These are phyloP conservation scores for Rhododendron griersonianum DNA, from an alignment of 148 eudicot genomes.

Conservation along the genomic window DNA sequence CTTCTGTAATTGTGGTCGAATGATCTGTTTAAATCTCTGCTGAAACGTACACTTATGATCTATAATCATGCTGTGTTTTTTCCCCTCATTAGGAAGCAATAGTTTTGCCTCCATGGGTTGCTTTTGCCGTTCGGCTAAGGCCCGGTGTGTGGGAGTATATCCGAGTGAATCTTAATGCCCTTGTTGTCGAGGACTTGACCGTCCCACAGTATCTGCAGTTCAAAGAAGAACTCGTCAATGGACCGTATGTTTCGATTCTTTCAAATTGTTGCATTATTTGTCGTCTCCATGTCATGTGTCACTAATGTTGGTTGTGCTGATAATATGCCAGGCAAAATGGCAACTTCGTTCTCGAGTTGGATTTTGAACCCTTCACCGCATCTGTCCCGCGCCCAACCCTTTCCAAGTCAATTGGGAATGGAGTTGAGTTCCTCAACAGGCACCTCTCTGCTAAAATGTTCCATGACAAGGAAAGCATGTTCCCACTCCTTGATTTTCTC, in stretches of 20 bases:
- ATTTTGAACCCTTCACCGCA: conserved; percentile 90
- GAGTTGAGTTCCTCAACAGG: conserved; percentile 94
- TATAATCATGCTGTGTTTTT: background rate
- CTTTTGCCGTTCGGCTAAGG: conserved; percentile 79
- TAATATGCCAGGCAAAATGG: conserved; percentile 50
- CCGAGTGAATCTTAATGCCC: conserved; percentile 57
- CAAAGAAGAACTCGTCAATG: conserved; percentile 81
- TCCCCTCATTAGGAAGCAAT: conserved; percentile 49
- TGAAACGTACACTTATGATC: background rate
- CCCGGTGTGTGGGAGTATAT: conserved; percentile 99
- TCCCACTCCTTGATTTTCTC: conserved; percentile 86
- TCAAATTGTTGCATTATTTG: background rate
- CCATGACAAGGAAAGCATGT: conserved; percentile 97
- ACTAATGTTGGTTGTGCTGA: background rate
- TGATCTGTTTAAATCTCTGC: background rate
- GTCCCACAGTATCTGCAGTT: conserved; percentile 75
- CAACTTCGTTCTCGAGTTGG: conserved; percentile 91
- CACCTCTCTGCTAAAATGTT: conserved; percentile 99
- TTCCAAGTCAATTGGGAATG: conserved; percentile 92
- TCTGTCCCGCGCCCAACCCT: conserved; percentile 88
- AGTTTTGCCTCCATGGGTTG: conserved; percentile 79
- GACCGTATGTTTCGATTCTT: conserved; percentile 40
- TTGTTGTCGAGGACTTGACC: conserved; percentile 59
- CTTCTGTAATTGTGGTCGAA: background rate
- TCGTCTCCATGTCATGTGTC: background rate